Evolutionary conservation across 164 flowering plant species (phyloP).

Genomic region (Akebia trifoliata): DNA sequence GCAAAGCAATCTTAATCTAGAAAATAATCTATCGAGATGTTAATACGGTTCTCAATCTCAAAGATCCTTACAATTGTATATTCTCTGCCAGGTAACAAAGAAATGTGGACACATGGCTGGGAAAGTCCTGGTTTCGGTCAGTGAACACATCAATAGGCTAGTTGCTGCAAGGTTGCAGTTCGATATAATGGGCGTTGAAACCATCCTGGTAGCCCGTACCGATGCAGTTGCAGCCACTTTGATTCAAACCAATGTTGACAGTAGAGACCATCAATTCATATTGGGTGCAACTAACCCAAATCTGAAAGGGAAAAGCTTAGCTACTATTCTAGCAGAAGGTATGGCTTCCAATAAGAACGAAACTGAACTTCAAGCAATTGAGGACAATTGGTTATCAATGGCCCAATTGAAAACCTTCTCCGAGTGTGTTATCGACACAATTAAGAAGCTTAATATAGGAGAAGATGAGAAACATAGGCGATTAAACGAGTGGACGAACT

Average conservation of each 20-base stretch:
- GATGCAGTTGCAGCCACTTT: conserved; percentile 84
- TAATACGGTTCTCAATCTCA: too few relatives aligned
- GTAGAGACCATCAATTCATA: conserved; percentile 87
- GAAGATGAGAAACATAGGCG: conserved; percentile 60
- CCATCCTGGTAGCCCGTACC: conserved; percentile 78
- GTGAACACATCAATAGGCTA: conserved; percentile 79
- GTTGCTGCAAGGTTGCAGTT: conserved; percentile 86
- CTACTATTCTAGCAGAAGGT: conserved; percentile 49
- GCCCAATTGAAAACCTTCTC: conserved; percentile 76
- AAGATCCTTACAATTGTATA: too few relatives aligned
- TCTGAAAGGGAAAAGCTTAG: conserved; percentile 53
- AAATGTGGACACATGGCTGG: conserved; percentile 99
- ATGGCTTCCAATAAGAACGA: conserved; percentile 70
- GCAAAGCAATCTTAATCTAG: too few relatives aligned
- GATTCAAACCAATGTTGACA: conserved; percentile 79
- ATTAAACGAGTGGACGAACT: conserved; percentile 57
- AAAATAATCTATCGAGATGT: too few relatives aligned
- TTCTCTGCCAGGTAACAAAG: too few relatives aligned
- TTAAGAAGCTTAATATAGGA: conserved; percentile 39
- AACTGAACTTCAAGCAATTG: conserved; percentile 69
- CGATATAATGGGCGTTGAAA: conserved; percentile 87
- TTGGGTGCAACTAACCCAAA: conserved; percentile 70
- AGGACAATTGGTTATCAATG: conserved; percentile 67
- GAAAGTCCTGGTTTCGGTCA: conserved; percentile 69
- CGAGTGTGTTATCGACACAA: conserved; percentile 57